Evolutionary conservation across 1,139 yeast genomes (phyloP), one percentile per base, ranked within the genome.

Genomic region (Saccharomyces pastorianus): DNA sequence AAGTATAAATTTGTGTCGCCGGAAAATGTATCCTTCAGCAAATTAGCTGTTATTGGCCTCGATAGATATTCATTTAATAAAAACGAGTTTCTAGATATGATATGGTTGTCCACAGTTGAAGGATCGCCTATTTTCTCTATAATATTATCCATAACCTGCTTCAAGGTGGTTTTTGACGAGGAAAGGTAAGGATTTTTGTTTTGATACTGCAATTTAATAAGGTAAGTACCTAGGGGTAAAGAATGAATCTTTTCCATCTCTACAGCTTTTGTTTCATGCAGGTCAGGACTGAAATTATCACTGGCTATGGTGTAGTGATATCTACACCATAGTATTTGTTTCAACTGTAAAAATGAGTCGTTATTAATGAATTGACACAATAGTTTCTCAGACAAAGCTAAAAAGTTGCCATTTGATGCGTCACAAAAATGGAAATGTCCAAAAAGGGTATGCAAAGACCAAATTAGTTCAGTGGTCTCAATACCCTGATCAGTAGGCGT

Each of bases 251-350:
- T 71, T 13, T 71, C 72, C 63, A 84, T 71, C 5, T 68, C 66
- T 1, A 62, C 64, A 1, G 80, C 72, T 2, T 71, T 70, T 0
- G 95, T 81, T 17, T 75, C 76, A 64, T 91, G 98, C 58, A 87
- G 85, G 46, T 73, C 77, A 0, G 96, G 90, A 4, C 74, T 73
- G 59, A 80, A 81, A 6, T 75, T 76, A 23, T 83, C 89, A 25
- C 82, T 75, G 1, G 83, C 74, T 2, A 89, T 72, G 1, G 76
- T 73, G 55, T 88, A 77, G 47, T 88, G 95, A 63, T 85, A 89
- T 11, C 88, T 77, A 67, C 99, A 93, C 58, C 83, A 78, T 25
- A 93, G 72, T 34, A 89, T 76, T 63, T 93, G 98, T 8, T 88
- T 90, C 89, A 48, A 76, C 72, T 56, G 85, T 84, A 44, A 72